phyloP scores from a whole-genome alignment of 805 yeast species.

The Sugiyamaella marilandica region DNA sequence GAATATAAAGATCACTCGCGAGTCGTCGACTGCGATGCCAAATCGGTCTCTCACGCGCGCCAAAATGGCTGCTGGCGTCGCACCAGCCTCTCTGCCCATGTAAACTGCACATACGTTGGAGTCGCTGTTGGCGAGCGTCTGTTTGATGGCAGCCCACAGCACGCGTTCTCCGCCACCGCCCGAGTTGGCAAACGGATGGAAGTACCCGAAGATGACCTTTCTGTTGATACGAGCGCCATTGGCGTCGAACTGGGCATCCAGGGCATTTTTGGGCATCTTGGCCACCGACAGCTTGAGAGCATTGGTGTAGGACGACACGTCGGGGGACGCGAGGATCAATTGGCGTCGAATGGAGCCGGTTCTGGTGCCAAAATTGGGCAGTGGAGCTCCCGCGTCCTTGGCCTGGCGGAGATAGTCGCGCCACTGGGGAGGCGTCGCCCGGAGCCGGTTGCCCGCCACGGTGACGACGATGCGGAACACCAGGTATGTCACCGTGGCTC shows the following conservation, averaged over 20 bases:
- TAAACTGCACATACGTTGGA: slow-evolving; percentile 63
- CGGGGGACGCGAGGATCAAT: slow-evolving; percentile 32
- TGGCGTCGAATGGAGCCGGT: slow-evolving; percentile 37
- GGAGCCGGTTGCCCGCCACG: slow-evolving; percentile 11
- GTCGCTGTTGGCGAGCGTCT: slow-evolving; percentile 50
- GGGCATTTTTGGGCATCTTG: slow-evolving; percentile 14
- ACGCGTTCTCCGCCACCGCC: slow-evolving; percentile 99
- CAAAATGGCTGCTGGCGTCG: slow-evolving; percentile 46
- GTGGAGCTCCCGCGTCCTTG: slow-evolving; percentile 16
- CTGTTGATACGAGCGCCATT: slow-evolving; percentile 29
- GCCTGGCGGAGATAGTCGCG: slow-evolving; percentile 21
- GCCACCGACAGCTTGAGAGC: slow-evolving; percentile 10
- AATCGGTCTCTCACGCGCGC: slow-evolving; percentile 44
- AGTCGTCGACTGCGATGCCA: slow-evolving; percentile 41
- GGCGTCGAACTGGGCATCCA: slow-evolving; percentile 12
- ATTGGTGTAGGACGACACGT: slow-evolving; percentile 30
- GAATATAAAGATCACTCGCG: slow-evolving; percentile 58
- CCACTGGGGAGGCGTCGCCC: slow-evolving; percentile 25
- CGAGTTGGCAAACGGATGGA: slow-evolving; percentile 93
- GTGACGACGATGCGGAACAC: slow-evolving; percentile 4
- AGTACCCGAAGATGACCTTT: slow-evolving; percentile 64
- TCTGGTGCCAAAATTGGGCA: slow-evolving; percentile 21
- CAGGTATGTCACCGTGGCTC: slow-evolving; percentile 7
- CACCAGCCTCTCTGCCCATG: slow-evolving; percentile 50
- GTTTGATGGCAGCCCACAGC: slow-evolving; percentile 85